These are phyloP conservation scores for Raddia guianensis DNA, from an alignment of 176 grass and related monocot genomes.

Conservation along the genomic window DNA sequence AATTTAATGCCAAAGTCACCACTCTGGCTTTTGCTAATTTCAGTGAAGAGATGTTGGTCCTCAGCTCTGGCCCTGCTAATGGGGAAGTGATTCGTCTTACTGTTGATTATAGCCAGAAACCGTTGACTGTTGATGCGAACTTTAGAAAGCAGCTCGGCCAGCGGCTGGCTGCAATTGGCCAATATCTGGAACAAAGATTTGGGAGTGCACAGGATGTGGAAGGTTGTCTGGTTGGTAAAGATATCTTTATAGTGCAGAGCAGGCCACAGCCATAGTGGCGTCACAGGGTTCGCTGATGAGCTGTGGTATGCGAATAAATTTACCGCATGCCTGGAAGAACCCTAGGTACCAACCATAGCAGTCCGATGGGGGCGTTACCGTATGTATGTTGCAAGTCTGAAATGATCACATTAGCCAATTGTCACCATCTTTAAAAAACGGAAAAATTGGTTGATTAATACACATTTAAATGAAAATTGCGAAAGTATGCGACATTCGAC, in stretches of 20 bases:
- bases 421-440: no score
- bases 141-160: slow-evolving; percentile 79
- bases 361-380: no score
- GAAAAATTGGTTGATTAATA: no score
- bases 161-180: slow-evolving; percentile 72
- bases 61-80: slow-evolving; percentile 62
- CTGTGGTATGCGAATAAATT: slow-evolving; percentile 34
- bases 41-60: slow-evolving; percentile 76
- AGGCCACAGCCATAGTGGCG: slow-evolving; percentile 65
- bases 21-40: slow-evolving; percentile 97
- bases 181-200: slow-evolving; percentile 90
- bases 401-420: no score
- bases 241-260: slow-evolving; percentile 91
- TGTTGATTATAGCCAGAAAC: slow-evolving; percentile 89
- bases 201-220: slow-evolving; percentile 87
- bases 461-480: no score
- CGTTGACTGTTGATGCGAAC: slow-evolving; percentile 61
- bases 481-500: no score
- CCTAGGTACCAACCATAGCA: no score
- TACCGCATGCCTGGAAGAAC: background rate
- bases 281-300: background rate
- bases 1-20: slow-evolving; percentile 63
- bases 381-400: no score
- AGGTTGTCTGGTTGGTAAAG: slow-evolving; percentile 78
- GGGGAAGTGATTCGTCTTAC: slow-evolving; percentile 63